Percentiles rank a stretch among this genome's conserved stretches.
phyloP scores from a whole-genome alignment of 768 basidiomycete genomes.

The Amanita molliuscula region DNA sequence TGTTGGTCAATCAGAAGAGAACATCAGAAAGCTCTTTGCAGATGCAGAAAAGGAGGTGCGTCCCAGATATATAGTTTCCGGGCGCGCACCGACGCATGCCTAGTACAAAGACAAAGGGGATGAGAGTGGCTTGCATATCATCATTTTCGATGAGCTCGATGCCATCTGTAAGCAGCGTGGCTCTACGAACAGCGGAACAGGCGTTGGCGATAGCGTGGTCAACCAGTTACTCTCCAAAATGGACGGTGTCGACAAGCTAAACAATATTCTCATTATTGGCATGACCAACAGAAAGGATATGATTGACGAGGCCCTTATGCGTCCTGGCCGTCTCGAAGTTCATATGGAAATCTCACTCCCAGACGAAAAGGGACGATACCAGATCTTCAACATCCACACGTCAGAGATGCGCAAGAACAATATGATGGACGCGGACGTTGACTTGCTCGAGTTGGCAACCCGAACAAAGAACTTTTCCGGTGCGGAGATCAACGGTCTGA shows the following conservation, averaged over 20 bases:
- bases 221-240: conserved; percentile 99
- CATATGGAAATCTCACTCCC: conserved; percentile 99
- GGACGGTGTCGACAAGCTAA: conserved; percentile 98
- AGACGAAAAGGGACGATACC: conserved; percentile 83
- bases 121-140: conserved; percentile 95
- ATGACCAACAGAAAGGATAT: conserved; percentile 99
- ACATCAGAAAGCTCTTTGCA: conserved; percentile 93
- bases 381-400: conserved; percentile 95
- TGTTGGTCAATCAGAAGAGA: conserved; percentile 96
- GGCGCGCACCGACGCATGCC: neutral
- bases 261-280: conserved; percentile 98
- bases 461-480: conserved; percentile 96
- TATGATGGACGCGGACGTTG: conserved; percentile 82
- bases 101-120: conserved; percentile 97
- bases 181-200: conserved; percentile 81
- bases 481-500: conserved; percentile 89
- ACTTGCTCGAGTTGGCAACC: conserved; percentile 70
- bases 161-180: conserved; percentile 99
- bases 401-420: conserved; percentile 86
- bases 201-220: conserved; percentile 98
- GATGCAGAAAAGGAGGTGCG: conserved; percentile 94
- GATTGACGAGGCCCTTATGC: conserved; percentile 97
- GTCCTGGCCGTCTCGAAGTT: conserved; percentile 96
- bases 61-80: neutral
- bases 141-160: conserved; percentile 98